Evolutionary conservation across 2,329 filamentous ascomycete species (phyloP).

Genomic region (Pezicula rhizophila): DNA sequence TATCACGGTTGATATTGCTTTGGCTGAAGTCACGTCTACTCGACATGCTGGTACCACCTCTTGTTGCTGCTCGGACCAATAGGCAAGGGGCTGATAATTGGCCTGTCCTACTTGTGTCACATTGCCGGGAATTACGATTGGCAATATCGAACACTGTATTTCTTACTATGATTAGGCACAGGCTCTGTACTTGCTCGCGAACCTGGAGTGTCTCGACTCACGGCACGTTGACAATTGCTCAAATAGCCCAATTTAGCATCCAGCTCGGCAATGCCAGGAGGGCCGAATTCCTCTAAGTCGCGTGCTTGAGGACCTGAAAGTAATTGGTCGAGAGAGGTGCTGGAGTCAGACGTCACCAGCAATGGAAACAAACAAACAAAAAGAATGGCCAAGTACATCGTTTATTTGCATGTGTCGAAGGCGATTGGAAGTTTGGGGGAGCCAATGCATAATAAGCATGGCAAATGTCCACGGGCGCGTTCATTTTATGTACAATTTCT

Average conservation of each 20-base stretch:
- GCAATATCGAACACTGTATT: neutral
- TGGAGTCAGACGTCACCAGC: no score
- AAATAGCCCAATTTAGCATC: neutral
- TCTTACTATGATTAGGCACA: neutral
- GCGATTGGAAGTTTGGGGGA: no score
- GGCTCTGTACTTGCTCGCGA: neutral
- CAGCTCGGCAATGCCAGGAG: neutral
- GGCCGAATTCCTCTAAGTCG: no score
- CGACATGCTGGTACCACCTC: conserved; percentile 13
- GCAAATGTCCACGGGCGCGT: no score
- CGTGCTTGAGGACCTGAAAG: no score
- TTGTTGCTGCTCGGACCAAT: conserved; percentile 14
- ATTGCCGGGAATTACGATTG: neutral
- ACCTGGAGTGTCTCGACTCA: neutral
- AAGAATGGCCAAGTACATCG: no score
- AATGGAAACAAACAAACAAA: no score
- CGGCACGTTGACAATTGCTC: neutral
- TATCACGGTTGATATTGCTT: conserved; percentile 12
- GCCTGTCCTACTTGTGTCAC: neutral
- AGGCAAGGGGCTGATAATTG: neutral
- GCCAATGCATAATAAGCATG: no score
- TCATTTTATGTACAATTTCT: no score
- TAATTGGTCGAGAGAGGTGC: no score
- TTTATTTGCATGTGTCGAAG: no score
- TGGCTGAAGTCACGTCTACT: conserved; percentile 10